phyloP scores from a whole-genome alignment of 1,139 yeast species.

The Blastobotrys buckinghamii region DNA sequence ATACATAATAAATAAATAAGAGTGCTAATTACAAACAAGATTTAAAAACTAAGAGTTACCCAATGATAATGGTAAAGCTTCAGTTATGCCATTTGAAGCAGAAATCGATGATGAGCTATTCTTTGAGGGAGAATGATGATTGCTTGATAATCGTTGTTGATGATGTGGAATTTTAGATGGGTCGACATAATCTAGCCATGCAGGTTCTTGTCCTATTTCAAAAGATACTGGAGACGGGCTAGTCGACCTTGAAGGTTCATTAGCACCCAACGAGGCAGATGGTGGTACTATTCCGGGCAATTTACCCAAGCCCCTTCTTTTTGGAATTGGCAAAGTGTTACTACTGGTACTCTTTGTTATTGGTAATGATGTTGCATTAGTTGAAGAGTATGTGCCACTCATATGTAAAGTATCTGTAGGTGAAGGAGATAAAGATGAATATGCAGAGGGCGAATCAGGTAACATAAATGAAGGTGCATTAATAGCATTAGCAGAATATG shows the following conservation, averaged over 20 bases:
- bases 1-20: not conserved
- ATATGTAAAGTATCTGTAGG: not conserved
- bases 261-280: constrained; percentile 1
- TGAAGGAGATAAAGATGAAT: constrained; percentile 12
- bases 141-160: constrained; percentile 1
- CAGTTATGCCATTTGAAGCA: constrained; percentile 22
- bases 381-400: too few relatives aligned
- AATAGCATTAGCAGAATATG: not conserved
- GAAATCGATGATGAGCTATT: constrained; percentile 14
- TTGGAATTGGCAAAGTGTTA: constrained; percentile 3
- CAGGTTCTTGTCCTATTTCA: constrained; percentile 28
- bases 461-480: not conserved
- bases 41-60: constrained; percentile 11
- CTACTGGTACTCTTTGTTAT: not conserved
- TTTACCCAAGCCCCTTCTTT: constrained; percentile 19
- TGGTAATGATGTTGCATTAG: not conserved
- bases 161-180: constrained; percentile 16
- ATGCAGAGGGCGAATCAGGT: constrained; percentile 5
- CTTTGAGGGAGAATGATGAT: not conserved
- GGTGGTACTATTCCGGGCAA: constrained; percentile 22
- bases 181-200: constrained; percentile 27
- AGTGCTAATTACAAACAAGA: not conserved
- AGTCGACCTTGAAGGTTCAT: constrained; percentile 13
- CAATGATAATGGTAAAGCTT: constrained; percentile 22
- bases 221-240: constrained; percentile 25